phyloP scores from a whole-genome alignment of 345 rosid species.

The Cardamine resedifolia region DNA sequence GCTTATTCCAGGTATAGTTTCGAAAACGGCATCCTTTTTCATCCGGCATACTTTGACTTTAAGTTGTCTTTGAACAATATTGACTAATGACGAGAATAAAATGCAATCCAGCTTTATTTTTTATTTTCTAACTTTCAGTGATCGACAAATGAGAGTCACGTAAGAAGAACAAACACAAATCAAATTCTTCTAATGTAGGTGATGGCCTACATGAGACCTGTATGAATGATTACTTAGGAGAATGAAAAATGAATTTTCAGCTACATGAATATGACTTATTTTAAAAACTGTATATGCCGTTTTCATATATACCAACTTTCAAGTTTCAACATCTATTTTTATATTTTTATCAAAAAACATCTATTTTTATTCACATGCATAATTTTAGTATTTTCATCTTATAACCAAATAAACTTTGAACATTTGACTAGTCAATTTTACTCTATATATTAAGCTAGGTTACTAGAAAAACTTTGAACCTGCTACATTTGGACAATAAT shows the following conservation, averaged over 20 bases:
- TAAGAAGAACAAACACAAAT: constrained; percentile 10
- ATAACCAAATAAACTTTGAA: not conserved
- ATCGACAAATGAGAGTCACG: not conserved
- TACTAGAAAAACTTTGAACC: not conserved
- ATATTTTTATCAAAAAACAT: no score
- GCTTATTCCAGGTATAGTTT: not conserved
- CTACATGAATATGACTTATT: not conserved
- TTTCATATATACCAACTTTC: not conserved
- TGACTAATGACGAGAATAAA: not conserved
- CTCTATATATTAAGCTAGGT: no score
- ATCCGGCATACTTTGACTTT: not conserved
- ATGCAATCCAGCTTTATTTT: no score
- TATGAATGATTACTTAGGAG: not conserved
- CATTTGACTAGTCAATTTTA: no score
- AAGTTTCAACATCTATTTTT: not conserved
- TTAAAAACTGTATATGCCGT: not conserved
- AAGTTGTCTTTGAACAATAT: not conserved
- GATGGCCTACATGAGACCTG: not conserved
- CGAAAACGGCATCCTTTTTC: no score
- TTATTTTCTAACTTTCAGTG: not conserved
- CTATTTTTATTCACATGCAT: not conserved
- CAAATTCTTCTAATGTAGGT: not conserved
- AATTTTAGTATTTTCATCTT: not conserved
- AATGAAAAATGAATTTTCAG: not conserved
- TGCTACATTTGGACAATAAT: not conserved